Percentiles rank a stretch among this genome's conserved stretches.
These are phyloP conservation scores for Cyberlindnera mrakii DNA, from an alignment of 805 yeast genomes.

Conservation along the genomic window DNA sequence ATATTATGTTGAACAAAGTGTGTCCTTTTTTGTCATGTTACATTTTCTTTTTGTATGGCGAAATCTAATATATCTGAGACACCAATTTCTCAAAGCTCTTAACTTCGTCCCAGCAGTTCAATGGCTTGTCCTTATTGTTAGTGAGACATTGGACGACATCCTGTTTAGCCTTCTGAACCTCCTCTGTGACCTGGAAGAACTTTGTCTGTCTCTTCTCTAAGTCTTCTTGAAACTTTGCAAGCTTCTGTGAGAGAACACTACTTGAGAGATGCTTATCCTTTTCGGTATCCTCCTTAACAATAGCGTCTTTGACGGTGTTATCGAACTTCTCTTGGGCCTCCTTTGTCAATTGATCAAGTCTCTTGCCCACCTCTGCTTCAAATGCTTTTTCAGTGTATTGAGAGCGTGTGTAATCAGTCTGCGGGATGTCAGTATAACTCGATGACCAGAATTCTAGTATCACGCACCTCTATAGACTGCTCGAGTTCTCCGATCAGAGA, in stretches of 20 bases:
- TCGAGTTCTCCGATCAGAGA: conserved; percentile 60
- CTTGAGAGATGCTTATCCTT: conserved; percentile 28
- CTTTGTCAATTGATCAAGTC: conserved; percentile 46
- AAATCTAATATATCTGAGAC: conserved; percentile 32
- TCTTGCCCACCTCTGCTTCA: conserved; percentile 57
- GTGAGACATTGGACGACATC: conserved; percentile 52
- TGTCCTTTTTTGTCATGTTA: background rate
- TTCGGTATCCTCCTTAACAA: conserved; percentile 29
- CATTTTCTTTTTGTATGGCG: background rate
- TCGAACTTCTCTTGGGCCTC: conserved; percentile 49
- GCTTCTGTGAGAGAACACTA: conserved; percentile 34
- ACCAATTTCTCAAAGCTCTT: conserved; percentile 60
- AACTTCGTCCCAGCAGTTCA: conserved; percentile 81
- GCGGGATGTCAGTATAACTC: background rate
- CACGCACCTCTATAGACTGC: conserved; percentile 39
- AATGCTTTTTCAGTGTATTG: conserved; percentile 63
- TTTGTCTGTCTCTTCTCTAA: conserved; percentile 31
- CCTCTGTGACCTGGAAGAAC: conserved; percentile 30
- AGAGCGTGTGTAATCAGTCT: conserved; percentile 62
- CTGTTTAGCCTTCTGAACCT: conserved; percentile 40
- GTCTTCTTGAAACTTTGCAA: conserved; percentile 31
- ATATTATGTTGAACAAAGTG: background rate
- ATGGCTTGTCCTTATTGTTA: conserved; percentile 55
- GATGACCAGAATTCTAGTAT: background rate
- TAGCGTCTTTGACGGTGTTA: conserved; percentile 37